Evolutionary conservation across 2,329 filamentous ascomycete species (phyloP).

Genomic region (Aspergillus piperis): DNA sequence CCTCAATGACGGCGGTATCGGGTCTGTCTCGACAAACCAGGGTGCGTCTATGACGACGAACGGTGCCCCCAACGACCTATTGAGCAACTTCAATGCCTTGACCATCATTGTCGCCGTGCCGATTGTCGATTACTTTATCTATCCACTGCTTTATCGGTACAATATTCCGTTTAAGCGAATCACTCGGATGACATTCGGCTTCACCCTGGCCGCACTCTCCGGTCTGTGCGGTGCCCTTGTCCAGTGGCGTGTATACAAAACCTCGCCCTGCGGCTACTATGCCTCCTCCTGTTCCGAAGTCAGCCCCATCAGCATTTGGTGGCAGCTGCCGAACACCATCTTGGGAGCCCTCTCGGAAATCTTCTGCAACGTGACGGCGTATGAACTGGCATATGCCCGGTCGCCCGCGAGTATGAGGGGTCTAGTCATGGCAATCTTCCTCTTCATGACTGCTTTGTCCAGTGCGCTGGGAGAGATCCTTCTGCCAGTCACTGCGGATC

Average conservation of each 20-base stretch:
- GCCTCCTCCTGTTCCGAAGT: constrained; percentile 43
- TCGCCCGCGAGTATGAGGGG: constrained; percentile 47
- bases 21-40: constrained; percentile 51
- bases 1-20: constrained; percentile 52
- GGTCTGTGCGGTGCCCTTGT: constrained; percentile 43
- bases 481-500: constrained; percentile 49
- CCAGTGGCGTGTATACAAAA: constrained; percentile 51
- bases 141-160: constrained; percentile 46
- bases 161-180: constrained; percentile 53
- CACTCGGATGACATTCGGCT: constrained; percentile 54
- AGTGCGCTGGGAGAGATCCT: constrained; percentile 46
- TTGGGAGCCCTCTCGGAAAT: constrained; percentile 43
- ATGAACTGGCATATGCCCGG: constrained; percentile 49
- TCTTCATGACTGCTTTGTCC: constrained; percentile 45
- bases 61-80: constrained; percentile 54
- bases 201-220: constrained; percentile 52
- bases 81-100: constrained; percentile 54
- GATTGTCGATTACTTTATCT: constrained; percentile 52
- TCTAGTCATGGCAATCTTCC: constrained; percentile 45
- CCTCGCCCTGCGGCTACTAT: constrained; percentile 46
- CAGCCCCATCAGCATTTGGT: constrained; percentile 47
- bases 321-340: constrained; percentile 43
- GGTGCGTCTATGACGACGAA: constrained; percentile 53
- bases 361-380: constrained; percentile 49
- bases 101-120: constrained; percentile 52